Evolutionary conservation across 2,329 filamentous ascomycete species (phyloP), one percentile per base, ranked within the genome.

Genomic region (Neofusicoccum ribis): DNA sequence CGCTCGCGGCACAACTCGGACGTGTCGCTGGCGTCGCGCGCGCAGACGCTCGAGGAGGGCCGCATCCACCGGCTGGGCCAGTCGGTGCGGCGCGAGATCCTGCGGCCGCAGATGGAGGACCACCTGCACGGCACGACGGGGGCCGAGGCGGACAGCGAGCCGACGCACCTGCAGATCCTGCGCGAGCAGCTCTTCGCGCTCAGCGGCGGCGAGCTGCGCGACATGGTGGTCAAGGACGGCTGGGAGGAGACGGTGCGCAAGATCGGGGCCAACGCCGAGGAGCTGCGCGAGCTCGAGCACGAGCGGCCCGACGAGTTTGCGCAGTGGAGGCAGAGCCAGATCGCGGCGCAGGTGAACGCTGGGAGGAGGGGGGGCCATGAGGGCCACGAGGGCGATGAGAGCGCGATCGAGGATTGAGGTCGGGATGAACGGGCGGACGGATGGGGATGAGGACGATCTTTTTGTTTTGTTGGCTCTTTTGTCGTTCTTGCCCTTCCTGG

Each of bases 21-120:
- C 69, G 88, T 89, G n/a, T 89, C 86, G 2, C 82, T 91, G 9
- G 87, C 88, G 50, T 85, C 86, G 3, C 86, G 86, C 59, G 86
- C 86, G 23, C 84, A 89, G 66, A 84, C 85, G 0, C 83, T 87
- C 51, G 89, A 91, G 78, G 89, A 91, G 83, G 89, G 89, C 37
- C 86, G 86, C 37, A 84, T 91, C 69, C 89, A 90, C 71, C 86
- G 89, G 31, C 83, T 91, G 43, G 87, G 88, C 36, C 88, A 91
- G 71, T 83, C 85, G 68, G 80, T 91, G 50, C 86, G 88, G 20
- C 86, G 88, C 47, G 86, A 89, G 66, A 82, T 91, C 43, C 78
- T 90, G 49, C 79, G 81, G 15, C 80, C 83, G 3, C 79, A 82
- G 3, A 37, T 52, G 2, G 15, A 44, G 12, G 50, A 63, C 9